These are phyloP conservation scores for Alnus glutinosa DNA, from an alignment of 306 rosid genomes.

Conservation along the genomic window DNA sequence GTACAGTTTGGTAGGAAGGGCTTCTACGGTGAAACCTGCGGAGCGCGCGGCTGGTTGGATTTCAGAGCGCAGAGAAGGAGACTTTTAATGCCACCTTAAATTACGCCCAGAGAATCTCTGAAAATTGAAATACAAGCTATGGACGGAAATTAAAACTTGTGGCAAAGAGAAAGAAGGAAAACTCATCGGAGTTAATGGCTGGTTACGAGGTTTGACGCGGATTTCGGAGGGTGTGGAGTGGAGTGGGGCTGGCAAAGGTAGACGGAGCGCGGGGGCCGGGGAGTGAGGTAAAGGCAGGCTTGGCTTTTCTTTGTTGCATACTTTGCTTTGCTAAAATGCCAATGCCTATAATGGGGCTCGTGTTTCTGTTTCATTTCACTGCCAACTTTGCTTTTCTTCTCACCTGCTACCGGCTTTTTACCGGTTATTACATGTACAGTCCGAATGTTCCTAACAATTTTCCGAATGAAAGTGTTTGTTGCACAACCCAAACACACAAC, in stretches of 20 bases:
- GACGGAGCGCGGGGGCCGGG: too few species aligned
- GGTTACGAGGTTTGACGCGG: neutral
- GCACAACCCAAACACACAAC: too few species aligned
- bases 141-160: too few species aligned
- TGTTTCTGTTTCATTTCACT: conserved; percentile 16
- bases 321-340: conserved; percentile 8
- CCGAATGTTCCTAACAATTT: neutral
- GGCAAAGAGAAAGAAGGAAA: neutral
- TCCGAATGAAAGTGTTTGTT: too few species aligned
- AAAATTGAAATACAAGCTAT: neutral
- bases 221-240: neutral
- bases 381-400: neutral
- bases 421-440: conserved; percentile 22
- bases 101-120: conserved; percentile 40
- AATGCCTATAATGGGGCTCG: conserved; percentile 43
- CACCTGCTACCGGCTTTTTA: conserved; percentile 50
- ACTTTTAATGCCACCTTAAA: conserved; percentile 32
- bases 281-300: neutral
- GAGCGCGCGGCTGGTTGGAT: neutral
- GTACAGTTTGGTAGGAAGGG: neutral
- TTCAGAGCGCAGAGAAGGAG: conserved; percentile 24
- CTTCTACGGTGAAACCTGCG: neutral
- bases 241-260: neutral
- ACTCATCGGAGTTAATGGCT: neutral
- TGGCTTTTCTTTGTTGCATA: conserved; percentile 18